Conservation (phyloP, 2,329 filamentous ascomycete species). For the Claviceps spartinae region DNA sequence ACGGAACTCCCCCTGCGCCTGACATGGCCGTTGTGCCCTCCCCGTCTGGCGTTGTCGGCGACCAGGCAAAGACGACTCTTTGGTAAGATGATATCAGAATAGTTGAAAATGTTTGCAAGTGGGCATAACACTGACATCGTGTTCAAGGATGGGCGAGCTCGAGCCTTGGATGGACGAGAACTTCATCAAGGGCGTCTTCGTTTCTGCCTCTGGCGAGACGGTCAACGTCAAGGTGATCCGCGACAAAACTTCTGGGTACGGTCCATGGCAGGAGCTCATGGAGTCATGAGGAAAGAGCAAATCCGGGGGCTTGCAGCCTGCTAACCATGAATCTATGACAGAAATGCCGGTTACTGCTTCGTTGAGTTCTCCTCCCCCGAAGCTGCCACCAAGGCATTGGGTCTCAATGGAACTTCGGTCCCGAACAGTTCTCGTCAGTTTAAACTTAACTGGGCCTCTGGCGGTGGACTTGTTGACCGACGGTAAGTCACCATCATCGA, state of each 20-base stretch:
- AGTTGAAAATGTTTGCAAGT: not conserved
- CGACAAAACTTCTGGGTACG: conserved; percentile 93
- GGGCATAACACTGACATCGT: conserved; percentile 7
- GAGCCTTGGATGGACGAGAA: conserved; percentile 99
- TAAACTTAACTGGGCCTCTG: conserved; percentile 99
- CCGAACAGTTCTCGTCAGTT: conserved; percentile 91
- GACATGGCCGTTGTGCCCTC: conserved; percentile 23
- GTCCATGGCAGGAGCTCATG: not conserved
- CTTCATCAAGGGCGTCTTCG: conserved; percentile 88
- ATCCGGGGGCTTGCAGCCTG: not conserved
- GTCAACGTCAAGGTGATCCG: conserved; percentile 99
- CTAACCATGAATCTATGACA: conserved; percentile 21
- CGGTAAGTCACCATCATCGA: conserved; percentile 40
- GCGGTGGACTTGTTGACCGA: conserved; percentile 86
- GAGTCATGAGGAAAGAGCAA: not conserved
- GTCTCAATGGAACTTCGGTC: conserved; percentile 75
- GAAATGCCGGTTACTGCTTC: conserved; percentile 97
- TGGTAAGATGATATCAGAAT: conserved; percentile 27
- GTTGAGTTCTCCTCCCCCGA: conserved; percentile 79
- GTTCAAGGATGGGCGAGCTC: conserved; percentile 86
- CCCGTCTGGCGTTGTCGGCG: conserved; percentile 22
- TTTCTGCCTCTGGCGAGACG: conserved; percentile 76
- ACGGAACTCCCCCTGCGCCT: conserved; percentile 25
- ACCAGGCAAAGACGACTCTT: conserved; percentile 43
- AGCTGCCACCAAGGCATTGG: conserved; percentile 81